These are phyloP conservation scores for Kurtzmaniella natalensis DNA, from an alignment of 1,139 yeast species.

Conservation along the genomic window DNA sequence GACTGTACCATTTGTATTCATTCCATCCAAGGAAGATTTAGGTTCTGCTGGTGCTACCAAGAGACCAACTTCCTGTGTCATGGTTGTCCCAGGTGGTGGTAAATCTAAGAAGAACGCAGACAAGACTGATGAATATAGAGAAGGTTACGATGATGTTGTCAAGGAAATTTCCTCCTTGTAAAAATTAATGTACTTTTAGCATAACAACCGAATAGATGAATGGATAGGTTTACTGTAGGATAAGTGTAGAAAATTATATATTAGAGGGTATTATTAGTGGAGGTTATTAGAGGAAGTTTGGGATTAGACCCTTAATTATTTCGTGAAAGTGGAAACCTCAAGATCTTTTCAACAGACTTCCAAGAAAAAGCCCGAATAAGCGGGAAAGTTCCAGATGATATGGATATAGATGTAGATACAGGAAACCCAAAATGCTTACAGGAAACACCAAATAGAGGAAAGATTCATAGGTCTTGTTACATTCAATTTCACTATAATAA, in stretches of 20 bases:
- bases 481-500: no score
- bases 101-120: conserved; percentile 76
- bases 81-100: conserved; percentile 96
- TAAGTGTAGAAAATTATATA: neutral
- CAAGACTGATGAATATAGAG: conserved; percentile 87
- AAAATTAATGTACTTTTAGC: conserved; percentile 2
- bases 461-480: no score
- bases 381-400: no score
- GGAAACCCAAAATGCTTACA: no score
- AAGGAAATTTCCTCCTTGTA: conserved; percentile 66
- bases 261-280: neutral
- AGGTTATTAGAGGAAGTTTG: no score
- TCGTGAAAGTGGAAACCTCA: no score
- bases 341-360: no score
- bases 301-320: no score
- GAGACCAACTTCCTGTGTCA: conserved; percentile 97
- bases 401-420: no score
- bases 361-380: no score
- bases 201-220: neutral
- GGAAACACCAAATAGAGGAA: no score
- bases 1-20: conserved; percentile 84
- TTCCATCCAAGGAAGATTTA: conserved; percentile 95
- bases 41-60: conserved; percentile 99
- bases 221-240: conserved; percentile 1
- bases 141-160: conserved; percentile 87